Evolutionary conservation across 176 grass and related monocot species (phyloP).

Genomic region (Poa pratensis): DNA sequence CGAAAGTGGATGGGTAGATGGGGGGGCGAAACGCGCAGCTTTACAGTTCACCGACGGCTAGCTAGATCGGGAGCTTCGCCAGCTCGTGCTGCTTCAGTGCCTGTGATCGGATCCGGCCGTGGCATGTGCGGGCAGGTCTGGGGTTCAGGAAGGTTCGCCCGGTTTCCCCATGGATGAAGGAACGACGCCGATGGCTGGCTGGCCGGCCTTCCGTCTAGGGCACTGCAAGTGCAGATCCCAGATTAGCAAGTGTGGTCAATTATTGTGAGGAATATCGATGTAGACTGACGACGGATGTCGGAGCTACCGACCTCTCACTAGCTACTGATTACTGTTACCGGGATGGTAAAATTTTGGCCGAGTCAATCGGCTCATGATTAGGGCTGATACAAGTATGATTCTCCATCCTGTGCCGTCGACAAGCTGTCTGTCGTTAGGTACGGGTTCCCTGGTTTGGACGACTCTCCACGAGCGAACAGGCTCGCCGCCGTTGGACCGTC

Average conservation of each 20-base stretch:
- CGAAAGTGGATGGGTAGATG: slow-evolving; percentile 17
- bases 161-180: slow-evolving; percentile 26
- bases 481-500: neutral
- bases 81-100: too few species aligned
- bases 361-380: neutral
- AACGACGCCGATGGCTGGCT: neutral
- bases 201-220: slow-evolving; percentile 4
- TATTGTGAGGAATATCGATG: neutral
- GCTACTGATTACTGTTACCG: neutral
- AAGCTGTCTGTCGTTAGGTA: slow-evolving; percentile 10
- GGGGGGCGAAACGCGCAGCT: neutral
- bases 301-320: neutral
- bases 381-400: neutral
- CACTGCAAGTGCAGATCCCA: neutral
- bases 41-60: slow-evolving; percentile 44
- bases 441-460: slow-evolving; percentile 18
- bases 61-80: neutral
- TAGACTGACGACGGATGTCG: neutral
- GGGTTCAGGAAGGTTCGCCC: slow-evolving; percentile 35
- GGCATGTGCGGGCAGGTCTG: slow-evolving; percentile 35
- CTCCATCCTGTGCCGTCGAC: neutral
- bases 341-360: neutral
- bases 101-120: slow-evolving; percentile 24
- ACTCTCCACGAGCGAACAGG: neutral
- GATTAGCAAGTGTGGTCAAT: neutral